Base-by-base conservation (phyloP, 2,329 filamentous ascomycete species). In the Cercospora nicotianae region DNA sequence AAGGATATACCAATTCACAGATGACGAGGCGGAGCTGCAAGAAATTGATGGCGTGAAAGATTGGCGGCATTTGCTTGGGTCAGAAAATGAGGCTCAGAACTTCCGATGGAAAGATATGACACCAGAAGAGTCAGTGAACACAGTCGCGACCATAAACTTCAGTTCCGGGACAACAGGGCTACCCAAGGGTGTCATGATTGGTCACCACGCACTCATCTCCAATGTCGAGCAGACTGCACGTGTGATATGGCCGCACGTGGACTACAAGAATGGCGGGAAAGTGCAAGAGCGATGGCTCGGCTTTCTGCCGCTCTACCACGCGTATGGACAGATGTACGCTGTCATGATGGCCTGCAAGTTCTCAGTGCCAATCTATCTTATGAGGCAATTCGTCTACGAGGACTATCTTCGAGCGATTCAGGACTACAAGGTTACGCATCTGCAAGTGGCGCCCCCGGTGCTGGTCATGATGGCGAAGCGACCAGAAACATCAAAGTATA, bases 141-240 rank as follows among this genome's bases (percentile, higher is more conserved):
- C 81, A 63, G 72, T 83, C 10, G 77, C 82, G 80, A 70, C 80
- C 80, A 92, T 95, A 83, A 94, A 94, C 82, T 95, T 95, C 82
- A 94, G 91, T 5, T 94, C 91, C 2, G 92, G 92, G 33, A 95
- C 92, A 1, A 94, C 92, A 0, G 67, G 69, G 79, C 2, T 83
- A 12, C 81, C 81, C 0, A 84, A 84, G 71, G 76, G 75, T 10
- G 76, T 77, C 23, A 71, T 72, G 64, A 75, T 77, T 23, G 70
- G 64, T 16, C 76, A 78, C 42, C 63, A 72, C 58, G 74, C 74
- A 63, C 66, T 78, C 23, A 75, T 77, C 28, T 71, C 75, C 6
- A 75, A 76, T 23, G 79, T 83, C 3, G 81, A 82, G 64, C 85
- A 87, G 73, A 82, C 80, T 3, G 82, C 83, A 55, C 36, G 31